These are phyloP conservation scores for Mucor sp. DNA, from an alignment of 371 early-diverging fungal genomes.

Conservation along the genomic window DNA sequence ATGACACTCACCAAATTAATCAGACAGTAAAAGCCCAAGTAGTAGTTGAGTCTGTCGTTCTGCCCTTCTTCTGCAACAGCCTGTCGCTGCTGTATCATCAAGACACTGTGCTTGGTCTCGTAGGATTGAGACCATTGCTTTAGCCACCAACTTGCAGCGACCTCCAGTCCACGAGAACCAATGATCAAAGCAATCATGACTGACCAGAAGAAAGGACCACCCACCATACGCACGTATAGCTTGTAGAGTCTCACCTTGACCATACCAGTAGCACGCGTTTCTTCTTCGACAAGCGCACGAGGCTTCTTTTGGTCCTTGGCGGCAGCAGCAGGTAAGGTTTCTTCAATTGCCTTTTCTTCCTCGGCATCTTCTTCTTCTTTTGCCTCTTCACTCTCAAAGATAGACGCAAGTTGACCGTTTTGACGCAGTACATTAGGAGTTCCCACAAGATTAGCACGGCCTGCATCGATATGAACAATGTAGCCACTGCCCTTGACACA, in stretches of 20 bases:
- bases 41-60: conserved; percentile 29
- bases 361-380: conserved; percentile 15
- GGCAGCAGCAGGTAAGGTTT: conserved; percentile 8
- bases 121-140: conserved; percentile 58
- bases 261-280: conserved; percentile 53
- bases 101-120: background rate
- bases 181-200: conserved; percentile 36
- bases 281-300: conserved; percentile 38
- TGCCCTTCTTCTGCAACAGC: background rate
- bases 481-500: conserved; percentile 70
- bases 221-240: conserved; percentile 51
- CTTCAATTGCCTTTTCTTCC: conserved; percentile 27
- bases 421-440: conserved; percentile 51
- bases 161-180: conserved; percentile 51
- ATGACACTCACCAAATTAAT: conserved; percentile 41
- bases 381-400: conserved; percentile 39
- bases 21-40: conserved; percentile 46
- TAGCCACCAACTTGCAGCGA: conserved; percentile 57
- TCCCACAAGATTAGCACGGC: conserved; percentile 52
- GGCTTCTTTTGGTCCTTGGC: conserved; percentile 21
- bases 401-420: conserved; percentile 39
- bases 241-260: conserved; percentile 53
- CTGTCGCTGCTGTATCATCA: conserved; percentile 4
- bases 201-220: conserved; percentile 55
- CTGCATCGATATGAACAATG: conserved; percentile 70